Evolutionary conservation across 2,329 filamentous ascomycete species (phyloP), one percentile per base, ranked within the genome.

Genomic region (Zymoseptoria ardabiliae): DNA sequence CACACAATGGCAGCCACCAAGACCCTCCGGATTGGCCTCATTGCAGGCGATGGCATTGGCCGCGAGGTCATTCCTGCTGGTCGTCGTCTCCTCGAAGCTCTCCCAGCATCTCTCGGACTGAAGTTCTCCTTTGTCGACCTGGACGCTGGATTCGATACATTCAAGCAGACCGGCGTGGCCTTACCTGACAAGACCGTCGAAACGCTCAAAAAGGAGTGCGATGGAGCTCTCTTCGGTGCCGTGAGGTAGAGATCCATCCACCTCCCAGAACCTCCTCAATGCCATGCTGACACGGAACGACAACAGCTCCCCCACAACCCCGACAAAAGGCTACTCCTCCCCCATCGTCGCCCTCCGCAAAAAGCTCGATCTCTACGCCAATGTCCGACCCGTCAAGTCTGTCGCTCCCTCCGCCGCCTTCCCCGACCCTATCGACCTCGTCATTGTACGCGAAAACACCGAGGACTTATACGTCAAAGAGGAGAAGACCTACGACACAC

Each of bases 381-480:
- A 99, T 74, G 92, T 99, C 55, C 89, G 94, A 45, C 93, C 93
- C 57, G 94, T 97, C 75, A 97, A 97, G 81, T 89, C 88, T 52
- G 85, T 90, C 64, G 62, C 63, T n/a, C 72, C 80, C 63, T 88
- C 85, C 35, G 82, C 84, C 57, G 74, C 76, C 9, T 73, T 73
- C 54, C 88, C 89, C 64, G 71, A 74, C 63, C 72, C 72, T 1
- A 91, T 97, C 71, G 94, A 99, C 78, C 88, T 99, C 75, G 94
- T 99, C 71, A 99, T 97, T 70, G 94, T 97, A 58, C 90, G 94
- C 66, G 94, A 99, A 78, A 99, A 99, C 81, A 99, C 94, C 30
- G 94, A 99, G 79, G 94, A 99, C 75, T 83, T 99, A 49, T 96
- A 96, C 77, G 93, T 99, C 69, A 97, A 97, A 80, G 89, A 97